A percentile compares a stretch with the other conserved stretches of the same genome.
phyloP scores from a whole-genome alignment of 306 rosid species.

The cucumber (Cucumis sativus) region DNA sequence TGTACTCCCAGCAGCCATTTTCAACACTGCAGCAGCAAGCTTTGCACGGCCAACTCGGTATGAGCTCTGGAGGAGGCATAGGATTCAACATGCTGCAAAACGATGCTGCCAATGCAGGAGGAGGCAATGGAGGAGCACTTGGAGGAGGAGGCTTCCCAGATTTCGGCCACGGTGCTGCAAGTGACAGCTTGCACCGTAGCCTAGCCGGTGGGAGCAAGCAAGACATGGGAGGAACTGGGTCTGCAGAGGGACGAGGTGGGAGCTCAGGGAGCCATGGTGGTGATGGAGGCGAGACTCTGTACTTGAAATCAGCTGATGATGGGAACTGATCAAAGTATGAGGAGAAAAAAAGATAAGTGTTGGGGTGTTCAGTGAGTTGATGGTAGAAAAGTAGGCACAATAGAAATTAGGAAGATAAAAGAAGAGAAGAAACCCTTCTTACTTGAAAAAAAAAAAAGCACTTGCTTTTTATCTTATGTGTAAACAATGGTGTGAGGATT shows the following conservation, averaged over 20 bases:
- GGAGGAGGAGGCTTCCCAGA: constrained; percentile 65
- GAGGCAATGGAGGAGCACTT: constrained; percentile 28
- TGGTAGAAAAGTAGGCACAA: not conserved
- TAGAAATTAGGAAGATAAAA: not conserved
- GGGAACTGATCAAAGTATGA: constrained; percentile 31
- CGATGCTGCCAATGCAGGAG: constrained; percentile 47
- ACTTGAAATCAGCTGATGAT: constrained; percentile 60
- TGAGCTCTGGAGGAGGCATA: constrained; percentile 41
- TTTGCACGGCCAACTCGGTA: constrained; percentile 63
- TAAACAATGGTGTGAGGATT: not conserved
- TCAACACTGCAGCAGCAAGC: constrained; percentile 75
- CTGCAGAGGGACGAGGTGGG: constrained; percentile 57
- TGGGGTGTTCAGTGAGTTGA: not conserved
- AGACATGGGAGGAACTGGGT: constrained; percentile 47
- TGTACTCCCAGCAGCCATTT: constrained; percentile 72
- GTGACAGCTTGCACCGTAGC: constrained; percentile 57
- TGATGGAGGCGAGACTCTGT: constrained; percentile 72
- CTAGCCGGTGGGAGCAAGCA: constrained; percentile 64
- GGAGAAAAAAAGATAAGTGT: not conserved
- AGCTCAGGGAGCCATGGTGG: constrained; percentile 50
- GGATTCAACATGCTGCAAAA: constrained; percentile 75
- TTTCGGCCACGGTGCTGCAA: constrained; percentile 40
- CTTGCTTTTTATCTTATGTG: not conserved
- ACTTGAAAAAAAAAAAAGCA: not conserved
- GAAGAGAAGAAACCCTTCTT: constrained; percentile 6